Percentiles rank a stretch among this genome's conserved stretches.
These are phyloP conservation scores for Sordariomycetes sp. DNA, from an alignment of 2,329 filamentous ascomycete species.

Conservation along the genomic window DNA sequence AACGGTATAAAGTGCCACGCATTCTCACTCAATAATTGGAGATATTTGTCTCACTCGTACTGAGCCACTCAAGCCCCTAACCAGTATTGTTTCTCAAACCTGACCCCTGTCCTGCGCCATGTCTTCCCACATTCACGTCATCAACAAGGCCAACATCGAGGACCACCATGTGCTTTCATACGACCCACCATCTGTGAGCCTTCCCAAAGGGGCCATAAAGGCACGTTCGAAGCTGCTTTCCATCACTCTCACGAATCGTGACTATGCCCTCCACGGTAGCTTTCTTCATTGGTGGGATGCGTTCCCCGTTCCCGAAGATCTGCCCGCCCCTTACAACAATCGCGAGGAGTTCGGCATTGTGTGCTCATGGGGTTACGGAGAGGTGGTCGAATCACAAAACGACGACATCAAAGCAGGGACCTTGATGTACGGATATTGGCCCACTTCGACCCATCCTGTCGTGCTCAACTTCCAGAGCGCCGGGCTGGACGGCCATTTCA, in stretches of 20 bases:
- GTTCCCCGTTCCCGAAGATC: slow-evolving; percentile 27
- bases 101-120: background rate
- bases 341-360: slow-evolving; percentile 30
- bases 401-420: slow-evolving; percentile 19
- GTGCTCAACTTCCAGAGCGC: slow-evolving; percentile 23
- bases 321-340: slow-evolving; percentile 24
- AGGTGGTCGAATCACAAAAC: slow-evolving; percentile 29
- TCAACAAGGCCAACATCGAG: slow-evolving; percentile 15
- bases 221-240: slow-evolving; percentile 16
- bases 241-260: slow-evolving; percentile 23
- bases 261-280: slow-evolving; percentile 19
- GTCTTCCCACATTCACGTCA: slow-evolving; percentile 13
- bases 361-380: slow-evolving; percentile 37
- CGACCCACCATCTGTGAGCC: slow-evolving; percentile 3
- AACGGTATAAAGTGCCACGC: no score
- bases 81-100: no score
- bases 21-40: no score
- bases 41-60: no score
- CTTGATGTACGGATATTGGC: slow-evolving; percentile 32
- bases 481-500: slow-evolving; percentile 18
- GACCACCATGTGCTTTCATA: slow-evolving; percentile 10
- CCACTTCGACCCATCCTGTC: slow-evolving; percentile 25
- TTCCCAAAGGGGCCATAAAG: slow-evolving; percentile 18
- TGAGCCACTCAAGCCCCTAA: no score
- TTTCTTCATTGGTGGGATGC: slow-evolving; percentile 28